Base-by-base conservation (phyloP, 768 basidiomycete genomes). In the Amanita phalloides region DNA sequence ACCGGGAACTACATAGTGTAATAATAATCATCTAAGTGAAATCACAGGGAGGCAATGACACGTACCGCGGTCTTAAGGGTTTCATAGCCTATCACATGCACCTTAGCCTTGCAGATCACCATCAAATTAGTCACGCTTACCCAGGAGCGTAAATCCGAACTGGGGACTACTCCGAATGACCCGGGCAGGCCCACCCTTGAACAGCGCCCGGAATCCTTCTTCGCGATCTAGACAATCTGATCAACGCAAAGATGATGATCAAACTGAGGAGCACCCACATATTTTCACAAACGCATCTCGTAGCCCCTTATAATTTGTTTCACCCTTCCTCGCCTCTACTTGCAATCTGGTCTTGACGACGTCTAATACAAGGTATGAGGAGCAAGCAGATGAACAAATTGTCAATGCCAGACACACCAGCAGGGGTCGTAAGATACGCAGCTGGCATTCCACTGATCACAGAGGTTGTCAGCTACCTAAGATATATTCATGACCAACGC, bases 261-360 rank as follows among this genome's bases (percentile, higher is more conserved):
- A 39, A 23, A 49, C 54, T 51, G 45, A 20, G 48, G 48, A 37
- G 47, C 55, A 76, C 84, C 63, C 64, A 85, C 90, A 86, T 54
- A 99, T 98, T 67, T 86, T 95, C 32, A 77, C 71, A 61, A 97
- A 90, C 17, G 92, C 94, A 66, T 99, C 94, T 13, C 71, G 64
- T 36, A 96, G 66, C 42, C 96, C 95, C 64, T 88, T 89, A 72
- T 99, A 99, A 54, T 83, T 72, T 4, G 92, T 88, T 63, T 98
- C 82, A 9, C 96, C 96, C 61, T 86, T 84, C 56, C 86, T 78
- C 39, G 91, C 86, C 65, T 98, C 96, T 9, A 90, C 86, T 65
- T 98, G 95, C 57, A 98, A 70, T 44, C 94, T 81, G 13, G 96
- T 98, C 78, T 99, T 98, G 62, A 98, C 89, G 55, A 98, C 96